Evolutionary conservation across 2,329 filamentous ascomycete genomes (phyloP).

Genomic region (Colletotrichum lentis): DNA sequence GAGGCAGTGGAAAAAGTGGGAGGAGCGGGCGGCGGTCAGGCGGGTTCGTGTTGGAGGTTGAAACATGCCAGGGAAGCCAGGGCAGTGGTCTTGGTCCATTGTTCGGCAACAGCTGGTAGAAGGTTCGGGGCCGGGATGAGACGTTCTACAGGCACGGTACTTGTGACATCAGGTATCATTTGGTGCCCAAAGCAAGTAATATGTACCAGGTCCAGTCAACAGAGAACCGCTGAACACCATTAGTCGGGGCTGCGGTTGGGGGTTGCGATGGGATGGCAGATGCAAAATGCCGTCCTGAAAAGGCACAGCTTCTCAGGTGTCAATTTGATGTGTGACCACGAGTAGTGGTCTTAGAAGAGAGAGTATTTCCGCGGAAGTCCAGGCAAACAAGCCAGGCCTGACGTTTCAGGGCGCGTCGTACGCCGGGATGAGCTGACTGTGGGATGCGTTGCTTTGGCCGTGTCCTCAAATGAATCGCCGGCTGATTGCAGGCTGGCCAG

Average conservation of each 20-base stretch:
- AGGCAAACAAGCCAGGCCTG: neutral
- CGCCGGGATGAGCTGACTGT: no score
- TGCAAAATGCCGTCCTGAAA: constrained; percentile 1
- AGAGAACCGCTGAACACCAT: constrained; percentile 18
- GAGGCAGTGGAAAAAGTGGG: neutral
- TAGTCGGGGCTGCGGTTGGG: neutral
- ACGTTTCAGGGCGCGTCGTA: neutral
- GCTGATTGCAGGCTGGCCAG: neutral
- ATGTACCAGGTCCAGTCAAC: neutral
- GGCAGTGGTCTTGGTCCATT: constrained; percentile 13
- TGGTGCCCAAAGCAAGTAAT: constrained; percentile 10
- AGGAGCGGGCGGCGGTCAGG: neutral
- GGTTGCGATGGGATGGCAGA: constrained; percentile 29
- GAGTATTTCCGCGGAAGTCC: no score
- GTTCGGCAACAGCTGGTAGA: constrained; percentile 29
- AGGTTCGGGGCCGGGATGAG: constrained; percentile 17
- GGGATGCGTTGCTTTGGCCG: no score
- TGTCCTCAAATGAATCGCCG: neutral
- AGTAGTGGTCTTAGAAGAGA: no score
- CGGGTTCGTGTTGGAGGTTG: constrained; percentile 17
- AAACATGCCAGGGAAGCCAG: constrained; percentile 21
- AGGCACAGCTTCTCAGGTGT: neutral
- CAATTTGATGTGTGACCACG: neutral
- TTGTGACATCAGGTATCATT: neutral
- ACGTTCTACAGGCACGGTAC: constrained; percentile 9